These are phyloP conservation scores for Chlorella sp. DNA, from an alignment of 139 green algal species.

Conservation along the genomic window DNA sequence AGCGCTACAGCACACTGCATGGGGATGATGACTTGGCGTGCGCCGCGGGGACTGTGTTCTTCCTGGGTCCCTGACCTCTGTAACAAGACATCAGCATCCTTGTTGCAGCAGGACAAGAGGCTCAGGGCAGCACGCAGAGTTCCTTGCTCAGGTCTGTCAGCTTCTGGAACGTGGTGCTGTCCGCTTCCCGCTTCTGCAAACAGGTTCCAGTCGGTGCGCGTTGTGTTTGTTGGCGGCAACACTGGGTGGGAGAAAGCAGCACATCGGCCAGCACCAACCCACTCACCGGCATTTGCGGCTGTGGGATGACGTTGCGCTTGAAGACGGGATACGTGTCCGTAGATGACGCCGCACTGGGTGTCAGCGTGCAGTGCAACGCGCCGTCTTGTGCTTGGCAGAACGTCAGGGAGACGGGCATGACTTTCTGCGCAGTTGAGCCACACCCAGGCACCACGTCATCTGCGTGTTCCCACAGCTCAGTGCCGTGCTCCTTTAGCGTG, in stretches of 20 bases:
- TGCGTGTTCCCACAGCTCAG: not conserved
- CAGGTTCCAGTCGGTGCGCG: too few relatives aligned
- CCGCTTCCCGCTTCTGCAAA: too few relatives aligned
- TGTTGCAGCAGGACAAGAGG: too few relatives aligned
- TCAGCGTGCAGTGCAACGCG: not conserved
- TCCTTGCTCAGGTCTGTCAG: not conserved
- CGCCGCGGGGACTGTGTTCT: too few relatives aligned
- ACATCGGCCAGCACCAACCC: too few relatives aligned
- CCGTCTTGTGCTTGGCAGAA: not conserved
- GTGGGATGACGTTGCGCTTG: not conserved
- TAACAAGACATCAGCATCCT: too few relatives aligned
- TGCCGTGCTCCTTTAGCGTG: too few relatives aligned
- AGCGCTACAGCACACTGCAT: too few relatives aligned
- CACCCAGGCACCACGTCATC: not conserved
- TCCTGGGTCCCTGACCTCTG: too few relatives aligned
- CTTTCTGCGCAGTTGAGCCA: not conserved
- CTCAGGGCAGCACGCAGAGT: not conserved
- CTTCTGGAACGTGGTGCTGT: not conserved
- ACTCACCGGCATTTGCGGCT: not conserved
- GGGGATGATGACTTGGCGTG: too few relatives aligned
- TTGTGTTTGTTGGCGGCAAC: too few relatives aligned
- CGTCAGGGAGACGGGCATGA: not conserved
- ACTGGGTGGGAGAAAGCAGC: too few relatives aligned
- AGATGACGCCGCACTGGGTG: not conserved
- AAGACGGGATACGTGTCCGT: not conserved